Base-by-base conservation (phyloP, 495 filamentous ascomycete species). In the Penicillium cataractarum region DNA sequence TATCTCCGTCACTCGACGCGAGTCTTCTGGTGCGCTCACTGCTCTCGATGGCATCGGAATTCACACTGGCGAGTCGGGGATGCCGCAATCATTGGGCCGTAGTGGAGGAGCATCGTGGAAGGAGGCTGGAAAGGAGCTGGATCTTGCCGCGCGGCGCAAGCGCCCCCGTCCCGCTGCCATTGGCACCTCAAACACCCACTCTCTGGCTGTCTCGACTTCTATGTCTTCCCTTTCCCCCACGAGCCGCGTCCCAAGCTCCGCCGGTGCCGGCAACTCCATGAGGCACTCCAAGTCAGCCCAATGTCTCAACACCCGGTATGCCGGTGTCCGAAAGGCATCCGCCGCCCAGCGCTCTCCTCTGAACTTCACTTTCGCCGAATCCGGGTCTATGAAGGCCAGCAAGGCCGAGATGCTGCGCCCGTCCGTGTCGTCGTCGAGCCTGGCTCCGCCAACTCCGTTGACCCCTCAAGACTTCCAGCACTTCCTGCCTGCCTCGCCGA, bases 271-370 rank as follows among this genome's bases (percentile, higher is more conserved):
- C 26, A 72, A 76, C 66, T 67, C 74, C 13, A 72, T 85, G 64
- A 78, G 81, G 55, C 83, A 84, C n/a, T 80, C 83, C 37, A 84
- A 83, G 65, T 86, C 83, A 17, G 76, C 81, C 4, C 80, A 83
- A 53, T 76, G 70, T 50, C 72, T 84, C 24, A 80, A 80, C 65
- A 72, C 80, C 32, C 73, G 78, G 22, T 83, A 80, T 57, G 83
- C 83, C 0, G 82, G 82, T 60, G 78, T 86, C 27, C 65, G 82
- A 32, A 86, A 86, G 71, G 71, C 75, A 1, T 79, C 78, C 31
- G 73, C 76, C 27, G 73, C 77, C 35, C 84, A 84, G 60, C 76
- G 82, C 24, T 86, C 84, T 22, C 84, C 84, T 26, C 71, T 84
- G n/a, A 82, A 81, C 55, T 76, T 80, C 55, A 80, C 77, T 1